Conservation (phyloP, 2,329 filamentous ascomycete genomes). For the Ceratocystis papillata region DNA sequence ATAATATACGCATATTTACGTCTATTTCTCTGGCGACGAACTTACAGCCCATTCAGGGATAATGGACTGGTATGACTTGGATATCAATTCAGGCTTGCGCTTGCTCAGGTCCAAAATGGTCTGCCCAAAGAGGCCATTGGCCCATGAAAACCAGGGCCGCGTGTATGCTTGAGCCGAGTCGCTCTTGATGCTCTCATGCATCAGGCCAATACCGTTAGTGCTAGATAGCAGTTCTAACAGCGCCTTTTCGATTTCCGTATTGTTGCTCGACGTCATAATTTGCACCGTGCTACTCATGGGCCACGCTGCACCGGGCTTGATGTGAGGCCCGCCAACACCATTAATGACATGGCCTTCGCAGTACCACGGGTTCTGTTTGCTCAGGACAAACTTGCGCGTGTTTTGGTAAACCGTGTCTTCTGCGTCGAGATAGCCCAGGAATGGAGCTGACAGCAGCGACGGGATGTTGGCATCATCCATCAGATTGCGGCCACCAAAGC, state of each 20-base stretch:
- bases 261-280: conserved; percentile 38
- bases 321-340: conserved; percentile 58
- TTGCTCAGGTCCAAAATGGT: conserved; percentile 65
- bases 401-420: conserved; percentile 61
- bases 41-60: conserved; percentile 8
- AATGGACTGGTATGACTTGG: conserved; percentile 38
- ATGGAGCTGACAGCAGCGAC: conserved; percentile 52
- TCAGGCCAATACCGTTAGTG: conserved; percentile 36
- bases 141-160: conserved; percentile 60
- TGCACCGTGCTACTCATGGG: conserved; percentile 47
- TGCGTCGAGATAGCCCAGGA: conserved; percentile 48
- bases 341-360: conserved; percentile 54
- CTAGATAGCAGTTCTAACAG: conserved; percentile 35
- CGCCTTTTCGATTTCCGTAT: conserved; percentile 32
- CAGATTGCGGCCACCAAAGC: conserved; percentile 53
- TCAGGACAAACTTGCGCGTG: conserved; percentile 67
- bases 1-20: not conserved
- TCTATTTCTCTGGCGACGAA: not conserved
- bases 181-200: conserved; percentile 39
- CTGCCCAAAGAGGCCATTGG: conserved; percentile 78
- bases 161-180: conserved; percentile 31
- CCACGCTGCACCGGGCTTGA: conserved; percentile 50
- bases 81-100: conserved; percentile 57
- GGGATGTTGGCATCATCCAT: conserved; percentile 68
- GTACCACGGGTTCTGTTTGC: conserved; percentile 68